Evolutionary conservation across 192 early-diverging fungal species (phyloP), one percentile per base, ranked within the genome.

Genomic region (Diversispora epigaea): DNA sequence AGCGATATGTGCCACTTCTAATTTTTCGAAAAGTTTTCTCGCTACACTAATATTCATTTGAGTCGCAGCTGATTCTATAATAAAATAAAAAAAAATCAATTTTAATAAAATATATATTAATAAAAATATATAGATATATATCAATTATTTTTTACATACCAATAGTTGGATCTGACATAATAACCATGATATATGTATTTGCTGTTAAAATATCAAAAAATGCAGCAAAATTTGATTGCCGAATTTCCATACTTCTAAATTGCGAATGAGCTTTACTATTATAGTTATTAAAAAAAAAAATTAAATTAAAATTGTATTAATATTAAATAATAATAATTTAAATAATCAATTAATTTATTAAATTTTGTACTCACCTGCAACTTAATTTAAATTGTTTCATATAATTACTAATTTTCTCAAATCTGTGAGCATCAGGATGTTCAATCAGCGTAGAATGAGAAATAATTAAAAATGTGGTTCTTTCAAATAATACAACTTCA

Each of bases 401-500:
- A 68, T 94, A 94, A 73, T 94, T 94, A 63, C 89, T 90, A 15
- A 95, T 90, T 80, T 95, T 95, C 80, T 94, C 93, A 79, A 95
- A 95, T 12, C 94, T 90, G 76, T 94, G 92, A 4, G 86, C 77
- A 75, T 95, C 94, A 8, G 78, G 80, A 71, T 86, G 82, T 45
- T 84, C 81, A 40, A 86, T 82, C 9, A 77, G 77, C 39, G 89
- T 89, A 21, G 90, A 83, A 76, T 92, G 91, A 10, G 94, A 92
- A 77, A 99, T 96, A 40, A 97, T 95, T 71, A 99, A 82, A 79
- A 99, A 99, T 22, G 97, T 98, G 25, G 95, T 89, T 40, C 93
- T 82, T 80, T 99, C 97, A 80, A 98, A 99, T 32, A 99, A 80
- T 3, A 96, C 93, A 39, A 99, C 93, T 79, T 99, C 96, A 55